phyloP scores from a whole-genome alignment of 1,139 yeast species.

The Yamadazyma diospyri region DNA sequence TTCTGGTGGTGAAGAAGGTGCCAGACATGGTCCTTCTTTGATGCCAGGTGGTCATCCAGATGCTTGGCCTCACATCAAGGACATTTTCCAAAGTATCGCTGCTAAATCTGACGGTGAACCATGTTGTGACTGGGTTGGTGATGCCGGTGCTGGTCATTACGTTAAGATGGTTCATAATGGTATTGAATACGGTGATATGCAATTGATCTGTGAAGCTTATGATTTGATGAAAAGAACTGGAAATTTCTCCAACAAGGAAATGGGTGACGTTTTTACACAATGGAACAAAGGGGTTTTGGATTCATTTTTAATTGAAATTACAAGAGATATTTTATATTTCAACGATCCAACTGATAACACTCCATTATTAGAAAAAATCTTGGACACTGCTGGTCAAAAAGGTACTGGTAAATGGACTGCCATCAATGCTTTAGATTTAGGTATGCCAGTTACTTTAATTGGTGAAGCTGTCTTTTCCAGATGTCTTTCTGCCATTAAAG shows the following conservation, averaged over 20 bases:
- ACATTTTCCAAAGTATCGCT: constrained; percentile 91
- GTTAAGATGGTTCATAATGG: constrained; percentile 99
- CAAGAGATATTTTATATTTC: constrained; percentile 89
- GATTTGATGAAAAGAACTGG: constrained; percentile 94
- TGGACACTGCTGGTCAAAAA: constrained; percentile 98
- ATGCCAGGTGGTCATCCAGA: constrained; percentile 99
- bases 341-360: constrained; percentile 83
- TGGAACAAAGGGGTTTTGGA: constrained; percentile 99
- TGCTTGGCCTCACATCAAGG: constrained; percentile 98
- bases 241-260: constrained; percentile 86
- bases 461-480: constrained; percentile 99
- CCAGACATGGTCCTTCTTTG: constrained; percentile 97
- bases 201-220: constrained; percentile 96
- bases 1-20: constrained; percentile 99
- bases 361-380: constrained; percentile 92
- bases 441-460: constrained; percentile 96
- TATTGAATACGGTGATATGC: constrained; percentile 99
- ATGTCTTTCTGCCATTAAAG: constrained; percentile 89
- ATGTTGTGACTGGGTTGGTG: constrained; percentile 99
- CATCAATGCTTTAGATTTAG: constrained; percentile 93
- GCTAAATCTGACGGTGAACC: constrained; percentile 99
- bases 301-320: constrained; percentile 94
- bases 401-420: constrained; percentile 99
- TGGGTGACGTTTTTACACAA: constrained; percentile 83
- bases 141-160: constrained; percentile 98